phyloP scores from a whole-genome alignment of 208 protist species.

The Zelonia costaricensis region DNA sequence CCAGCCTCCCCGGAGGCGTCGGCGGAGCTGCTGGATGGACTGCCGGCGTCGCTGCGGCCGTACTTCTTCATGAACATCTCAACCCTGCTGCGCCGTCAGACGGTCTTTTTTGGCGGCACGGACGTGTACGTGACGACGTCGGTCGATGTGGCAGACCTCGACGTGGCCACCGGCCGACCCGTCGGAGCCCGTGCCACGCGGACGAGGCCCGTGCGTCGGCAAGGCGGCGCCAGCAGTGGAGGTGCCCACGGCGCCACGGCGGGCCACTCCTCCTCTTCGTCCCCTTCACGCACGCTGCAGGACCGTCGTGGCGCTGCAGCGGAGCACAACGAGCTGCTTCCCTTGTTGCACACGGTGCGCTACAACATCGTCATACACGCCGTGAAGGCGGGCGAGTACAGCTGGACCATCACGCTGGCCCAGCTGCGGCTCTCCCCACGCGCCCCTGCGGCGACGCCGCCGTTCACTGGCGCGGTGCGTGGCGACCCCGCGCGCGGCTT shows the following conservation, averaged over 20 bases:
- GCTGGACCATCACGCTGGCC: conserved; percentile 57
- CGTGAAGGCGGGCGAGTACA: conserved; percentile 53
- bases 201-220: background rate
- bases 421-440: conserved; percentile 51
- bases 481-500: no score
- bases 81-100: conserved; percentile 55
- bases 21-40: conserved; percentile 4
- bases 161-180: conserved; percentile 20
- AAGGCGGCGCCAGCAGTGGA: background rate
- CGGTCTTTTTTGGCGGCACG: conserved; percentile 39
- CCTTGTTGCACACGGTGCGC: conserved; percentile 51
- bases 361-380: conserved; percentile 66
- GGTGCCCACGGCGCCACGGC: no score
- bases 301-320: no score
- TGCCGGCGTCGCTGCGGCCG: conserved; percentile 21
- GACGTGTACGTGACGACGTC: conserved; percentile 76
- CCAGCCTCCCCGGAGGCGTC: background rate
- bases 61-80: conserved; percentile 80
- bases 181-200: background rate
- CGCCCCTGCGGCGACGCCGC: no score
- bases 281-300: no score
- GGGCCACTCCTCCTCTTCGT: no score
- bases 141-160: conserved; percentile 51
- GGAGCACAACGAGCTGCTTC: conserved; percentile 20
- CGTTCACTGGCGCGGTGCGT: no score